Evolutionary conservation across 306 rosid species (phyloP), one percentile per base, ranked within the genome.

Genomic region (Fagus crenata): DNA sequence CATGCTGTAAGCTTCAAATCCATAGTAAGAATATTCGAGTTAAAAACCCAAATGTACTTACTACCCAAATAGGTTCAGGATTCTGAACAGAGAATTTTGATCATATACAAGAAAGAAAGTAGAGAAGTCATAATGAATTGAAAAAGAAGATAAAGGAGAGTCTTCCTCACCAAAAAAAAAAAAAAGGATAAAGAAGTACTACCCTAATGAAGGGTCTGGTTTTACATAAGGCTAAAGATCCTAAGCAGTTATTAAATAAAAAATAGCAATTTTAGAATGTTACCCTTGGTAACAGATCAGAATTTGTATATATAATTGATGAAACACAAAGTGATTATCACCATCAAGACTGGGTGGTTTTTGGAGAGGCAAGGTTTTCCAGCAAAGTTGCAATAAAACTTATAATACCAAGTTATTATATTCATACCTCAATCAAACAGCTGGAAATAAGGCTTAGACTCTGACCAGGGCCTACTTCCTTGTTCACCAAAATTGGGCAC

Each of bases 391-490:
- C 40, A 32, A 60, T 13, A 32, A 5, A 60, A 60, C 7, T 60
- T 32, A 9, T 60, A n/a, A 60, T 32, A 60, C 40, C 67, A 31
- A 18, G 6, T 13, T 7, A 58, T 58, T 60, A 18, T 8, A 32
- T 60, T 12, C 40, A 60, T 90, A 95, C 98, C 98, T 92, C 97
- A 70, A 95, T 83, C 82, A 95, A 84, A 89, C 91, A 88, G 84
- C 80, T 81, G 72, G 96, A 86, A 63, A 72, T 77, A 56, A 95
- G 90, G 82, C 71, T 78, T 76, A 87, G 81, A 80, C 89, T 86
- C 75, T 87, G 97, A 72, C 95, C 91, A 56, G 83, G 75, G 61
- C 76, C 86, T 75, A 22, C 28, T 22, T 22, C 28, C 28, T 22
- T 22, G 28, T 22, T 22, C 28, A 22, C 28, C 28, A 22, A 22